Evolutionary conservation across 805 yeast genomes (phyloP), one percentile per base, ranked within the genome.

Genomic region (Metschnikowia colocasiae): DNA sequence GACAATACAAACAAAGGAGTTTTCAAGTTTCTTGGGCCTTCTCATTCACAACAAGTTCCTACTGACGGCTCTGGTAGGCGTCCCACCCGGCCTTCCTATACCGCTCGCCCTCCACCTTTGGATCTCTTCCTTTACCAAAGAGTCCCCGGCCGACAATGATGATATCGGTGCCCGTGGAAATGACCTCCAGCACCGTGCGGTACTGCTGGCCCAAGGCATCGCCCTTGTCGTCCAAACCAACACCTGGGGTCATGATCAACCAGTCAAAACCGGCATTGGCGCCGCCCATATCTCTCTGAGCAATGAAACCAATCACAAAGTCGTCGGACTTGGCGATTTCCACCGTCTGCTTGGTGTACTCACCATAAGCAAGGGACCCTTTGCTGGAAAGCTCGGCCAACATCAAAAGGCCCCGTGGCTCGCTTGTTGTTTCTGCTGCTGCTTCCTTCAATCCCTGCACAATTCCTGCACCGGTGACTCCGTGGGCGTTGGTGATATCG

Each of bases 71-170:
- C 58, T 76, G 61, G 62, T 92, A 94, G 5, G 98, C 96, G 23
- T 79, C 76, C 99, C 99, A 94, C 4, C 98, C 98, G 13, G 98
- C 98, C 47, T 79, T 77, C 68, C 85, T 81, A 68, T 94, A 94
- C 60, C 99, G 79, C 60, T 82, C 79, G 36, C 96, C 95, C 68
- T 94, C 97, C 12, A 73, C 85, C 1, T 74, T 74, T 6, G 97
- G 96, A 63, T 92, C 95, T 69, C 98, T 83, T 18, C 95, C 97
- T 60, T 89, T 87, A 12, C 94, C 98, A 64, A 87, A 90, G 47
- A 94, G 74, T 0, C 99, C 99, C 68, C 99, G 81, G 9, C 99
- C 99, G n/a, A 94, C 99, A 64, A 94, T 94, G 49, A 94, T 91
- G 43, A 94, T 79, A 65, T 94, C 99, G 2, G 95, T 78, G n/a